These are phyloP conservation scores for Fusarium sacchari DNA, from an alignment of 2,329 filamentous ascomycete genomes.

Conservation along the genomic window DNA sequence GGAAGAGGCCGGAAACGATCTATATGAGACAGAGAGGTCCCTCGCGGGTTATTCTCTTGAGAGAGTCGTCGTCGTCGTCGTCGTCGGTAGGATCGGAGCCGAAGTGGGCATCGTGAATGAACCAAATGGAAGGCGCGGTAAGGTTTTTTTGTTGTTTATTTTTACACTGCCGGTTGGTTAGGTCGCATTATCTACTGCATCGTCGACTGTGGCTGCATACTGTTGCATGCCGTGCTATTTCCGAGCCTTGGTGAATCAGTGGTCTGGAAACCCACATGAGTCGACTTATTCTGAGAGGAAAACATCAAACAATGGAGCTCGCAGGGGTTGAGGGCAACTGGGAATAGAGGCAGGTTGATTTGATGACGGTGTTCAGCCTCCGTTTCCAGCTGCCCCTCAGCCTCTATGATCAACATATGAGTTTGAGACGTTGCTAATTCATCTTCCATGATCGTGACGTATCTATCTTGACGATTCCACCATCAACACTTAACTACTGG, in stretches of 20 bases:
- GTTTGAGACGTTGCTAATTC: not conserved
- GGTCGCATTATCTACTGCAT: conserved; percentile 2
- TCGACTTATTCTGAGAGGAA: conserved; percentile 18
- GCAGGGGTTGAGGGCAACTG: conserved; percentile 3
- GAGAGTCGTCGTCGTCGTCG: not conserved
- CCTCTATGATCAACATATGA: not conserved
- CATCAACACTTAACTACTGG: not conserved
- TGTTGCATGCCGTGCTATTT: conserved; percentile 33
- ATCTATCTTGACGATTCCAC: not conserved
- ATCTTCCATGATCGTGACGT: not conserved
- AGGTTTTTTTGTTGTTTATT: conserved; percentile 8
- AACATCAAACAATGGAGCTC: conserved; percentile 29
- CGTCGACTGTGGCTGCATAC: conserved; percentile 12
- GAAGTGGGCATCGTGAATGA: conserved; percentile 29
- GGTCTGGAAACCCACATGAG: conserved; percentile 13
- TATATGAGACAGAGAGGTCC: not conserved
- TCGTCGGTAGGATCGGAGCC: conserved; percentile 26
- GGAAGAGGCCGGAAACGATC: conserved; percentile 35
- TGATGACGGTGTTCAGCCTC: conserved; percentile 28
- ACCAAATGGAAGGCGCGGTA: conserved; percentile 9
- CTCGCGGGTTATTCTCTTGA: conserved; percentile 27
- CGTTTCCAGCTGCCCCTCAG: not conserved
- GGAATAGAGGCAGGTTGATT: conserved; percentile 24
- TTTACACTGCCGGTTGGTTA: not conserved
- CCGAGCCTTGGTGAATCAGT: conserved; percentile 36